These are phyloP conservation scores for Papiliotrema terrestris DNA, from an alignment of 1,284 basidiomycete species.

Conservation along the genomic window DNA sequence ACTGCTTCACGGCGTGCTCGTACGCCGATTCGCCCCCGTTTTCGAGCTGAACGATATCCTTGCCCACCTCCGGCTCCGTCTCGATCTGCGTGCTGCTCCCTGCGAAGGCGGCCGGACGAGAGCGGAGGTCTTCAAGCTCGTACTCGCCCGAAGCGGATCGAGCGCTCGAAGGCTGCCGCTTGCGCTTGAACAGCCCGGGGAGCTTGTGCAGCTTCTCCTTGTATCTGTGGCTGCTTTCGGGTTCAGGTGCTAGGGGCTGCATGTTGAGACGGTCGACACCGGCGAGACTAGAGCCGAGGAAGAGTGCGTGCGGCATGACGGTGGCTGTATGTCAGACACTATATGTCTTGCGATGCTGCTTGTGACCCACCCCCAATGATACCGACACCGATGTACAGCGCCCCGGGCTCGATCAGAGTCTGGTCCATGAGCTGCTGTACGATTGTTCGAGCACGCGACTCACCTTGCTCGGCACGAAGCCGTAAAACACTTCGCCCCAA, in stretches of 20 bases:
- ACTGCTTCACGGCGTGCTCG: slow-evolving; percentile 35
- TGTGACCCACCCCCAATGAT: slow-evolving; percentile 49
- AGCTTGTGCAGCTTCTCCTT: slow-evolving; percentile 2
- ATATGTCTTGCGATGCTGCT: slow-evolving; percentile 8
- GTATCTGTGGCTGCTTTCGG: not conserved
- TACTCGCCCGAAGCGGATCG: not conserved
- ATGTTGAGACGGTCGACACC: slow-evolving; percentile 65
- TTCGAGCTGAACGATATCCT: not conserved
- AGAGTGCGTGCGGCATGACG: slow-evolving; percentile 85
- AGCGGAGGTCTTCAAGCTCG: slow-evolving; percentile 1
- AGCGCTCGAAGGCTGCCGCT: not conserved
- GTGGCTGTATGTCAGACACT: slow-evolving; percentile 57
- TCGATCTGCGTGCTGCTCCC: too few species aligned
- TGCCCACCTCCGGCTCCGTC: not conserved
- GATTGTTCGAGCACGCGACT: slow-evolving; percentile 38
- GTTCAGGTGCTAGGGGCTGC: slow-evolving; percentile 30
- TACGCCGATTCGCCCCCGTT: slow-evolving; percentile 21
- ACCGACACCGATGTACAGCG: slow-evolving; percentile 71
- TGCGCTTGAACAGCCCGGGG: slow-evolving; percentile 10
- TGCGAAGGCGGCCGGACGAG: too few species aligned
- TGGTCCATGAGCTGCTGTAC: slow-evolving; percentile 5
- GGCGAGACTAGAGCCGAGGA: slow-evolving; percentile 79
- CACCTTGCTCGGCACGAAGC: slow-evolving; percentile 72
- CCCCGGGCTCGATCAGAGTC: slow-evolving; percentile 47
- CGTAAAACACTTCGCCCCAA: slow-evolving; percentile 78